Evolutionary conservation across 1,139 yeast genomes (phyloP).

Genomic region (Debaryomyces singareniensis): DNA sequence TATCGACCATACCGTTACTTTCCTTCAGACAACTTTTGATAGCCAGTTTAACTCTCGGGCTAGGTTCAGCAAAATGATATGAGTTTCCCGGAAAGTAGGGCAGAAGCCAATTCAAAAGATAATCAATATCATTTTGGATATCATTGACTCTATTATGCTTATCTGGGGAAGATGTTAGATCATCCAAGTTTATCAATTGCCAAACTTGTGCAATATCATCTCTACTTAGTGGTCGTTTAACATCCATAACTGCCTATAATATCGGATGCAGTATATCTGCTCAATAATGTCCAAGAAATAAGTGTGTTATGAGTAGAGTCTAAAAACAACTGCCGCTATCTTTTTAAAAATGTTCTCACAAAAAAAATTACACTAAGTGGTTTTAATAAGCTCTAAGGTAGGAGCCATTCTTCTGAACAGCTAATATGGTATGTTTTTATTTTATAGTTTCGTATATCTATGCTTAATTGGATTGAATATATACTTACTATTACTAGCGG

Average conservation of each 20-base stretch:
- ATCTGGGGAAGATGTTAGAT: slow-evolving; percentile 13
- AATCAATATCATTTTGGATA: slow-evolving; percentile 36
- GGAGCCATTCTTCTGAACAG: too few relatives aligned
- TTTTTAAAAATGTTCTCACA: too few relatives aligned
- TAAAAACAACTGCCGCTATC: too few relatives aligned
- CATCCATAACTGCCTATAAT: too few relatives aligned
- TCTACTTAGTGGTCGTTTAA: slow-evolving; percentile 2
- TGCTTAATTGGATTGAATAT: too few relatives aligned
- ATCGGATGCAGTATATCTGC: too few relatives aligned
- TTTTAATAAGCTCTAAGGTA: too few relatives aligned
- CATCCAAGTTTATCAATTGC: slow-evolving; percentile 16
- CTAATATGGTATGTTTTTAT: too few relatives aligned
- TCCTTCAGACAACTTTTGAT: slow-evolving; percentile 34
- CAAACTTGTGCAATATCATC: slow-evolving; percentile 10
- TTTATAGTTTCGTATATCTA: too few relatives aligned
- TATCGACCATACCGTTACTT: slow-evolving; percentile 25
- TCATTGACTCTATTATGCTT: slow-evolving; percentile 13
- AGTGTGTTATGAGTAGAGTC: too few relatives aligned
- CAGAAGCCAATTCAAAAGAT: slow-evolving; percentile 33
- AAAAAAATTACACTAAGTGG: too few relatives aligned
- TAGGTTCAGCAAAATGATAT: slow-evolving; percentile 18
- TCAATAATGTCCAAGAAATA: too few relatives aligned
- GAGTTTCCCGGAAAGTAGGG: slow-evolving; percentile 20
- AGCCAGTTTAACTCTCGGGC: slow-evolving; percentile 29
- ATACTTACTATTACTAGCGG: slow-evolving; percentile 9